Conservation (phyloP, 441 rosid species). For the Gossypium armourianum region DNA sequence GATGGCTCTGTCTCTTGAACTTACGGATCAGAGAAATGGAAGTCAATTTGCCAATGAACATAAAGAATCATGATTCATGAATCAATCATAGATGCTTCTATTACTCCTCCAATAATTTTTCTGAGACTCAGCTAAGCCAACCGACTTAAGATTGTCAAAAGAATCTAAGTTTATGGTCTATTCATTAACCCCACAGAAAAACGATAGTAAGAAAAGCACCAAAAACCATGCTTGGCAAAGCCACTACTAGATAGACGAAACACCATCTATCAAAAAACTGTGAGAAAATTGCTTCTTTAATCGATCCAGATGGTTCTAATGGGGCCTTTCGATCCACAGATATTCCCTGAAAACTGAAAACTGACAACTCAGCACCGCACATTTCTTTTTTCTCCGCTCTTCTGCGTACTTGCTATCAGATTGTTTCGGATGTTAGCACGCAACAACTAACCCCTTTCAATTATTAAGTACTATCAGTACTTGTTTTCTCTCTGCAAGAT, state of each 20-base stretch:
- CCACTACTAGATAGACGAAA: neutral
- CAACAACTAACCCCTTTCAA: neutral
- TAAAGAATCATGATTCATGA: neutral
- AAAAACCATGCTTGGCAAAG: constrained; percentile 1
- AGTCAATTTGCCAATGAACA: neutral
- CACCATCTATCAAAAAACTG: neutral
- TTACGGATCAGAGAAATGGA: neutral
- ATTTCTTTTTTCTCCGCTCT: neutral
- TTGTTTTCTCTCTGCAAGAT: neutral
- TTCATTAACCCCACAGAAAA: neutral
- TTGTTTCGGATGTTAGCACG: neutral
- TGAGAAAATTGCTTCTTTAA: neutral
- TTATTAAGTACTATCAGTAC: neutral
- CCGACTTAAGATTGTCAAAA: neutral
- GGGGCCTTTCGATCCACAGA: neutral
- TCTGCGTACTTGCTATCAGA: neutral
- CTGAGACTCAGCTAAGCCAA: neutral
- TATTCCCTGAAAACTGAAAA: constrained; percentile 15
- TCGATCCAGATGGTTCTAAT: constrained; percentile 7
- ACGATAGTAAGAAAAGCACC: neutral
- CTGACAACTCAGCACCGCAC: constrained; percentile 5
- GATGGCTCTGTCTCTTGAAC: neutral
- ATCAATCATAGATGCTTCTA: neutral
- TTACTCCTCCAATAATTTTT: neutral
- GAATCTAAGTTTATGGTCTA: neutral